Percentiles rank a stretch among this genome's conserved stretches.
Evolutionary conservation across 83 land plant genomes (phyloP).

Genomic region (Picea engelmannii): DNA sequence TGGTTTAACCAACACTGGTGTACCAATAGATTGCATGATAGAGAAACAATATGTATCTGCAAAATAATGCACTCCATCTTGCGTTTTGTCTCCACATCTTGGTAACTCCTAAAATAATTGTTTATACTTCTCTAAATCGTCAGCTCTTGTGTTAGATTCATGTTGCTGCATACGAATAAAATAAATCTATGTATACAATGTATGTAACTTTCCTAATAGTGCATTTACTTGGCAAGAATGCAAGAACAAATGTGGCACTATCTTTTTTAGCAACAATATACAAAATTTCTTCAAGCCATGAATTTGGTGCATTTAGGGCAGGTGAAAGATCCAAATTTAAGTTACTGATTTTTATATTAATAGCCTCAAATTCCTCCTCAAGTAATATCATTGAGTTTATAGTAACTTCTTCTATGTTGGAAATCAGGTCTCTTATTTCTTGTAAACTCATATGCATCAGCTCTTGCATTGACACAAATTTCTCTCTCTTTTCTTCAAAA

Average conservation of each 20-base stretch:
- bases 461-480: no score
- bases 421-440: conserved; percentile 21
- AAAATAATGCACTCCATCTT: no score
- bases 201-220: no score
- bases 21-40: neutral
- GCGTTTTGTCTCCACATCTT: no score
- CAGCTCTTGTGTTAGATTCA: no score
- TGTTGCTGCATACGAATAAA: no score
- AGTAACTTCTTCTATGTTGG: conserved; percentile 4
- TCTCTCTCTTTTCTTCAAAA: no score
- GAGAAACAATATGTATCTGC: no score
- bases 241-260: conserved; percentile 47
- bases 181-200: no score
- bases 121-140: no score
- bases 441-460: conserved; percentile 11
- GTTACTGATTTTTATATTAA: conserved; percentile 16
- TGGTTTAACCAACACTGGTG: neutral
- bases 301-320: conserved; percentile 17
- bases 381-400: conserved; percentile 3
- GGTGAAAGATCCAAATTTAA: conserved; percentile 28
- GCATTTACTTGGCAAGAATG: no score
- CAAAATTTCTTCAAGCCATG: conserved; percentile 59
- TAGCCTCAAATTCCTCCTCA: conserved; percentile 19
- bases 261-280: conserved; percentile 49
- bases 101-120: no score